Percentiles rank a stretch among this genome's conserved stretches.
Conservation (phyloP, 257 asterid species). For the Vinca minor region DNA sequence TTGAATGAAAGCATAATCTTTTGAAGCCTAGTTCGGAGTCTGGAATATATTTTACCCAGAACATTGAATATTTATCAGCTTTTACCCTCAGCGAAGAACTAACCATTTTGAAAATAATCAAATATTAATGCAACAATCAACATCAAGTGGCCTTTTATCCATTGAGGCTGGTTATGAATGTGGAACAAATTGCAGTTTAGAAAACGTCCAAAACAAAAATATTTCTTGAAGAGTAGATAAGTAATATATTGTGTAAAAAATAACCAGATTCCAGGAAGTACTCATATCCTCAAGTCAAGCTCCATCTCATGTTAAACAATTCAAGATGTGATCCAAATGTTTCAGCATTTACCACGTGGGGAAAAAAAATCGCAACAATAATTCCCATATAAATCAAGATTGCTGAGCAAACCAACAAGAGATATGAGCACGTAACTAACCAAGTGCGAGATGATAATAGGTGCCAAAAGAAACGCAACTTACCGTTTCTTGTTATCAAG, state of each 20-base stretch:
- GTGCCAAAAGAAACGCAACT: constrained; percentile 8
- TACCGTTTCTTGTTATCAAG: constrained; percentile 89
- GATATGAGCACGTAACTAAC: not conserved
- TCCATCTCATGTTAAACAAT: not conserved
- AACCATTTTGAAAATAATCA: not conserved
- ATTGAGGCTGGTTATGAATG: not conserved
- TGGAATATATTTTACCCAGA: not conserved
- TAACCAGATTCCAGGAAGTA: not conserved
- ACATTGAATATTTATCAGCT: not conserved
- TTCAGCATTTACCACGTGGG: not conserved
- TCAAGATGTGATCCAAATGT: not conserved
- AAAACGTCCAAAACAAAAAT: not conserved
- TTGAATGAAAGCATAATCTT: not conserved
- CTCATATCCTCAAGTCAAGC: not conserved
- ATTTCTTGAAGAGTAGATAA: not conserved
- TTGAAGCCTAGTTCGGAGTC: too few relatives aligned
- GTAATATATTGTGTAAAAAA: not conserved
- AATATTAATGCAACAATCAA: not conserved
- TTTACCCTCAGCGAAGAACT: not conserved
- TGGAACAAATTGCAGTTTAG: not conserved
- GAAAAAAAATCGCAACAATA: not conserved
- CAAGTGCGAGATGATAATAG: not conserved
- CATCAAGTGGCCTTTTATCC: not conserved
- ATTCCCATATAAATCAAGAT: not conserved
- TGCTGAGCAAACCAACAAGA: not conserved